Evolutionary conservation across 2,329 filamentous ascomycete genomes (phyloP).

Genomic region (Myriosclerotinia scirpicola): DNA sequence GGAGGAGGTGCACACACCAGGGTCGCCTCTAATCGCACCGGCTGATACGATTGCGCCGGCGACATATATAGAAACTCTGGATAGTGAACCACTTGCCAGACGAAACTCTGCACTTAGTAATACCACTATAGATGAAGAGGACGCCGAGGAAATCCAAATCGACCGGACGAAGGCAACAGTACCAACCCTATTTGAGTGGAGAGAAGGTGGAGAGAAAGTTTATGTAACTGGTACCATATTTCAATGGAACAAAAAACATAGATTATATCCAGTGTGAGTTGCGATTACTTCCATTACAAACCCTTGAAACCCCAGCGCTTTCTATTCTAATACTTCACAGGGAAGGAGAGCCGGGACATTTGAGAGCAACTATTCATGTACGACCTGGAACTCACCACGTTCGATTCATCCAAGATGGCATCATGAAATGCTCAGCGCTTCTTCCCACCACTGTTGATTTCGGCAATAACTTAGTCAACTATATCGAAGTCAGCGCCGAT

Average conservation of each 20-base stretch:
- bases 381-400: conserved; percentile 94
- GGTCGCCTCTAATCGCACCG: conserved; percentile 81
- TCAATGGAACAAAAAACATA: conserved; percentile 94
- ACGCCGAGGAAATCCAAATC: conserved; percentile 73
- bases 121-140: conserved; percentile 74
- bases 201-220: conserved; percentile 72
- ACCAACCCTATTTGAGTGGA: conserved; percentile 84
- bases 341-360: conserved; percentile 55
- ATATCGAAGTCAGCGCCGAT: conserved; percentile 86
- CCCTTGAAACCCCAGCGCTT: background rate
- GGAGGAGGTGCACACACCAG: conserved; percentile 84
- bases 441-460: conserved; percentile 96
- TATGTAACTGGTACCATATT: conserved; percentile 98
- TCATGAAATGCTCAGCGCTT: conserved; percentile 85
- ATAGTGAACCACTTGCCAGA: conserved; percentile 49
- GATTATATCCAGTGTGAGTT: conserved; percentile 76
- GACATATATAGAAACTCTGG: conserved; percentile 47
- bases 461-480: conserved; percentile 97
- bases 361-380: conserved; percentile 77
- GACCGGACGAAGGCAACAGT: conserved; percentile 77
- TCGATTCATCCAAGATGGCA: conserved; percentile 91
- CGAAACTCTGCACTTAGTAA: conserved; percentile 60
- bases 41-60: conserved; percentile 53
- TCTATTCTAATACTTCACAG: conserved; percentile 35
- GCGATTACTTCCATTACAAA: background rate